Percentiles rank a stretch among this genome's conserved stretches.
Conservation (phyloP, 306 rosid species). For the Inga leiocalycina region DNA sequence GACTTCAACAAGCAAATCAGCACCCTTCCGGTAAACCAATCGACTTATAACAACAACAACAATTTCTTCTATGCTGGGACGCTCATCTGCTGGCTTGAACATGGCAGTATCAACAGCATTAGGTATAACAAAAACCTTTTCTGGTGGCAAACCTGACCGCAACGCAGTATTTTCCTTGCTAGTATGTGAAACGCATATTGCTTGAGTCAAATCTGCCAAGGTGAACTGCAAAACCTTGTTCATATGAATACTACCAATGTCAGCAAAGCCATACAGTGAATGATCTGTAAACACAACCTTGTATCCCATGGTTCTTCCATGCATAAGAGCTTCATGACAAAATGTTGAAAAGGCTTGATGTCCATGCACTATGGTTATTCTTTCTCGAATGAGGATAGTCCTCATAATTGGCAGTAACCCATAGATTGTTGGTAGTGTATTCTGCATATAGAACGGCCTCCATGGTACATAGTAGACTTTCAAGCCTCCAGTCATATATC, state of each 20-base stretch:
- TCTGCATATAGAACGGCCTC: conserved; percentile 89
- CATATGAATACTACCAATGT: conserved; percentile 95
- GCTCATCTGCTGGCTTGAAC: conserved; percentile 80
- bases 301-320: conserved; percentile 87
- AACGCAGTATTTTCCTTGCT: conserved; percentile 95
- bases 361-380: conserved; percentile 78
- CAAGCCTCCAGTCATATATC: conserved; percentile 85
- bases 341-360: conserved; percentile 97
- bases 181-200: conserved; percentile 94
- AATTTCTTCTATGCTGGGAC: conserved; percentile 59
- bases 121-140: conserved; percentile 87
- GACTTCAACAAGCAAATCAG: conserved; percentile 93
- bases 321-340: conserved; percentile 92
- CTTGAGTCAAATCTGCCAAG: conserved; percentile 88
- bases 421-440: conserved; percentile 76
- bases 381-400: conserved; percentile 82
- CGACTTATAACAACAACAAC: conserved; percentile 86
- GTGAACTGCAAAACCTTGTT: conserved; percentile 96
- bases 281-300: conserved; percentile 92
- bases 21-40: conserved; percentile 91
- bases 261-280: conserved; percentile 90
- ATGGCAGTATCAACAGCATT: conserved; percentile 95
- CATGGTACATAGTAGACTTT: conserved; percentile 96
- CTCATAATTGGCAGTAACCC: conserved; percentile 80
- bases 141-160: conserved; percentile 87